These are phyloP conservation scores for Stenocarpella maydis DNA, from an alignment of 2,329 filamentous ascomycete genomes.

Conservation along the genomic window DNA sequence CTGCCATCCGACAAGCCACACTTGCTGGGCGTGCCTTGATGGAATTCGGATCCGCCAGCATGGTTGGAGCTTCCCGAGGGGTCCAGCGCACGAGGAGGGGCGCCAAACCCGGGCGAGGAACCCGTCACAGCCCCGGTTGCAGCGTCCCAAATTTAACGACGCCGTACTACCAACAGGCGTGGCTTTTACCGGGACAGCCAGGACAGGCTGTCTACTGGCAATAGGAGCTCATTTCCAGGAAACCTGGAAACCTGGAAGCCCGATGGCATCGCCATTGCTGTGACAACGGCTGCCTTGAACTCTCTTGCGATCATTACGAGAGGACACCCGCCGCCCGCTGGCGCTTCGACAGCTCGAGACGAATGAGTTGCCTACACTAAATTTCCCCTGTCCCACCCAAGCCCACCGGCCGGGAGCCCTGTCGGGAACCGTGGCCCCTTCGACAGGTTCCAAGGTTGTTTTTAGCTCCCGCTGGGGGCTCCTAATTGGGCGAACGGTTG, in stretches of 20 bases:
- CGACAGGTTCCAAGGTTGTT: conserved; percentile 37
- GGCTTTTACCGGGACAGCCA: conserved; percentile 21
- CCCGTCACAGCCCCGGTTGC: conserved; percentile 3
- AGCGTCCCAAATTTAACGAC: conserved; percentile 18
- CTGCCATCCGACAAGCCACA: conserved; percentile 4
- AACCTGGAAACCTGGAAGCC: neutral
- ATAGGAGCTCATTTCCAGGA: conserved; percentile 20
- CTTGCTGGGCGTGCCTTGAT: neutral
- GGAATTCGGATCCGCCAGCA: conserved; percentile 13
- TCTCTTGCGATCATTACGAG: conserved; percentile 26
- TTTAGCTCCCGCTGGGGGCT: conserved; percentile 41
- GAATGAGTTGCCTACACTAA: conserved; percentile 32
- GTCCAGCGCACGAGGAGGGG: neutral
- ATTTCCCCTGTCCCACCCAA: conserved; percentile 35
- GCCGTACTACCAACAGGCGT: conserved; percentile 7
- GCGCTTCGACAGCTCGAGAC: conserved; percentile 3
- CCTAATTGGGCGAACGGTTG: conserved; percentile 22
- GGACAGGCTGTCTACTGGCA: conserved; percentile 19
- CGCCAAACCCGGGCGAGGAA: no score
- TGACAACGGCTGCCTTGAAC: conserved; percentile 16
- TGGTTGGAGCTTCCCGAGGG: conserved; percentile 21
- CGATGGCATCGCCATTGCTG: neutral
- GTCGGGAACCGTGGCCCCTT: conserved; percentile 36
- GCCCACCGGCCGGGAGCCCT: conserved; percentile 10
- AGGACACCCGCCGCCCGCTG: conserved; percentile 2